Evolutionary conservation across 1,284 basidiomycete species (phyloP).

Genomic region (Ceratorhiza oryzae-sativae): DNA sequence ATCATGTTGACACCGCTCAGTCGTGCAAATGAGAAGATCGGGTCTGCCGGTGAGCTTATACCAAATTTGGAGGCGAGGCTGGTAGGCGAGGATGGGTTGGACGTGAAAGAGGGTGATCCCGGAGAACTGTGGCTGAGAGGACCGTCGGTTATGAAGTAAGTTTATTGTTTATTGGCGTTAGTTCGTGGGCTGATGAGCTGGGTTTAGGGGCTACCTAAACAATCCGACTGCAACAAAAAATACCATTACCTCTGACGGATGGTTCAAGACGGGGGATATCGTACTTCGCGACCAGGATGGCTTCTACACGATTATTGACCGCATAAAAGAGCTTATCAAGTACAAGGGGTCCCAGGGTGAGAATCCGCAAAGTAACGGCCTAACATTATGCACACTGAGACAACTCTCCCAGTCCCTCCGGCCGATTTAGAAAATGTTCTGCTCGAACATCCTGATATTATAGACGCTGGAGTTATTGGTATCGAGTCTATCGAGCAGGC

Average conservation of each 20-base stretch:
- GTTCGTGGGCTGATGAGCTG: background rate
- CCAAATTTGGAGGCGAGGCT: slow-evolving; percentile 82
- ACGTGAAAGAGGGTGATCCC: slow-evolving; percentile 58
- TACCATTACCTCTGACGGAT: slow-evolving; percentile 72
- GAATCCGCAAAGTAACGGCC: slow-evolving; percentile 31
- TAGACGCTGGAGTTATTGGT: slow-evolving; percentile 77
- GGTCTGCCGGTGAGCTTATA: slow-evolving; percentile 74
- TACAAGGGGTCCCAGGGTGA: slow-evolving; percentile 76
- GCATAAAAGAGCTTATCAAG: slow-evolving; percentile 84
- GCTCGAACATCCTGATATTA: slow-evolving; percentile 72
- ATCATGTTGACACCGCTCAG: slow-evolving; percentile 5
- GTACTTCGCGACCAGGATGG: slow-evolving; percentile 68
- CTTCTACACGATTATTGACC: slow-evolving; percentile 69
- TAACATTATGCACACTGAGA: background rate
- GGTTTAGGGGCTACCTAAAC: slow-evolving; percentile 58
- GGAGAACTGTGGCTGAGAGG: slow-evolving; percentile 87
- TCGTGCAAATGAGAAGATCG: slow-evolving; percentile 53
- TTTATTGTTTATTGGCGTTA: background rate
- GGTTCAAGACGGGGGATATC: slow-evolving; percentile 88
- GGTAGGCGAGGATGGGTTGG: slow-evolving; percentile 65
- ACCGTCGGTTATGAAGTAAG: slow-evolving; percentile 78
- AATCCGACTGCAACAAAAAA: slow-evolving; percentile 71
- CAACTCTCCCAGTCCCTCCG: slow-evolving; percentile 66
- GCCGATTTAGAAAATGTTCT: slow-evolving; percentile 82
- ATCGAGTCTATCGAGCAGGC: slow-evolving; percentile 66